Evolutionary conservation across 2,329 filamentous ascomycete genomes (phyloP), one percentile per base, ranked within the genome.

Genomic region (Fusarium citri): DNA sequence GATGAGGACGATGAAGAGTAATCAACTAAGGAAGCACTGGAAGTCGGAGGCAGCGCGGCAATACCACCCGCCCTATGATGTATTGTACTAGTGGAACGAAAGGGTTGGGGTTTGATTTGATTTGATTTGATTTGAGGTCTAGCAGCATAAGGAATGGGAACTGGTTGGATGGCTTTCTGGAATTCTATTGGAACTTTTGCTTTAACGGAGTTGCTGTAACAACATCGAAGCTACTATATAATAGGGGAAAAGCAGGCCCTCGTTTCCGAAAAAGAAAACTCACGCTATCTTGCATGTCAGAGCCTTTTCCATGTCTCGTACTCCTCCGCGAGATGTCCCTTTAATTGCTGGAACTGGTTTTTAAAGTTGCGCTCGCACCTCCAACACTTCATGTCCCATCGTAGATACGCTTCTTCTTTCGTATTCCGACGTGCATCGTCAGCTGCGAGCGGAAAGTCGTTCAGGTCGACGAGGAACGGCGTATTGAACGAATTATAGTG

Each of bases 401-500:
- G 81, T 67, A 94, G 80, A 79, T 91, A 94, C 20, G 85, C 84
- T 55, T 85, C 82, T 57, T 85, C 81, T 61, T 79, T 80, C 1
- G 88, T 86, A 59, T 88, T 77, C 68, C 90, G 84, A 63, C 93
- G 82, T 47, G 81, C 79, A 77, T 97, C 93, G 57, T 90, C 87
- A 26, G 82, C 67, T 0, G 85, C 83, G 30, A 98, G 81, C 7
- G 96, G 95, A 51, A 98, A 95, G 64, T 94, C 92, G 23, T 89
- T 89, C 26, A 98, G 76, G 18, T 86, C 84, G 15, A 98, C 87
- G 23, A 99, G 88, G 78, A 98, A 99, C 6, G 88, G 87, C 55
- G 94, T 97, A 31, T 88, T 89, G 80, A 98, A 98, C 69, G 92
- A 96, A 76, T 96, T 93, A 81, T 98, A 98, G 81, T 98, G 96